Conservation (phyloP, 1,139 yeast genomes). For the Blastobotrys proliferans region DNA sequence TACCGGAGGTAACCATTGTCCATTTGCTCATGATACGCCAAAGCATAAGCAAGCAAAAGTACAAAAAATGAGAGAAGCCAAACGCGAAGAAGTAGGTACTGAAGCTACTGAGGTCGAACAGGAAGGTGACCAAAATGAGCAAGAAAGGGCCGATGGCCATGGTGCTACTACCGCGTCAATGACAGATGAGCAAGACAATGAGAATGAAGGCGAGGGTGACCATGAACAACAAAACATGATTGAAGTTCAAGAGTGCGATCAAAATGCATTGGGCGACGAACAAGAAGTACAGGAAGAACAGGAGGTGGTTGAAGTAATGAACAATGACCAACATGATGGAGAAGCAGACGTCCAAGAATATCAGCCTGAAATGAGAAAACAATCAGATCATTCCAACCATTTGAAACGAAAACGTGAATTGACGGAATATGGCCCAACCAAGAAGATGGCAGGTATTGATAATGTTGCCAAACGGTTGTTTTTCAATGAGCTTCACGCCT, state of each 20-base stretch:
- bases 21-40: conserved; percentile 53
- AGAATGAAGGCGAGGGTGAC: conserved; percentile 6
- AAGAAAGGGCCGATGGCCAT: too few species aligned
- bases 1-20: conserved; percentile 53
- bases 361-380: neutral
- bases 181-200: neutral
- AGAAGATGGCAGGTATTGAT: neutral
- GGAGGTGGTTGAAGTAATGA: neutral
- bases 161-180: too few species aligned
- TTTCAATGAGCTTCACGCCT: conserved; percentile 68
- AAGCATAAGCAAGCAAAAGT: conserved; percentile 1
- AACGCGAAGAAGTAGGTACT: conserved; percentile 11
- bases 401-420: neutral
- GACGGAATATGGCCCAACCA: neutral
- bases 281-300: neutral
- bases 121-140: neutral
- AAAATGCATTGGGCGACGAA: neutral
- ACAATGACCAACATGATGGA: neutral
- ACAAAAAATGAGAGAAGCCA: conserved; percentile 9
- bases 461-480: conserved; percentile 2
- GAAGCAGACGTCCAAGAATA: neutral
- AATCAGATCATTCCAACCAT: neutral
- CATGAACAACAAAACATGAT: conserved; percentile 7
- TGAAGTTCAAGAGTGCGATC: conserved; percentile 1
- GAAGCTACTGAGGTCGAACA: conserved; percentile 9